Conservation (phyloP, 2,329 filamentous ascomycete species). For the Aspergillus bombycis region DNA sequence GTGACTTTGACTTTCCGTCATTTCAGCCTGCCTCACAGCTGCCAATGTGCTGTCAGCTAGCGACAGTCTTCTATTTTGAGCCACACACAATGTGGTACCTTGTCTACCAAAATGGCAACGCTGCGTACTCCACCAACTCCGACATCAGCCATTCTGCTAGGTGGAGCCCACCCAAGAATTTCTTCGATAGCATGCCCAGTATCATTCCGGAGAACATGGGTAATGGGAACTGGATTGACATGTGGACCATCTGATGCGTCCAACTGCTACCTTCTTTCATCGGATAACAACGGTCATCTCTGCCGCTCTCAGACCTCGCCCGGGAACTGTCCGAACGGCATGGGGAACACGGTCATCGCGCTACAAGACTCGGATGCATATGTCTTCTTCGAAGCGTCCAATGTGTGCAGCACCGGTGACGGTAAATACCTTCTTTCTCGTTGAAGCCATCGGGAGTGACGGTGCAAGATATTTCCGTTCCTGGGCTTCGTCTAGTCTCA, state of each 20-base stretch:
- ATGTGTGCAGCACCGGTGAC: conserved; percentile 3
- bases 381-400: conserved; percentile 6
- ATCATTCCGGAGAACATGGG: conserved; percentile 8
- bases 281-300: conserved; percentile 10
- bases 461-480: conserved; percentile 8
- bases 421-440: conserved; percentile 7
- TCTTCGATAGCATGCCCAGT: conserved; percentile 2
- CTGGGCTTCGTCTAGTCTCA: conserved; percentile 2
- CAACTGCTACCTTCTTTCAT: conserved; percentile 7
- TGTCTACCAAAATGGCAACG: conserved; percentile 10
- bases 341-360: conserved; percentile 10
- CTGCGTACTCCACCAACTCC: conserved; percentile 10
- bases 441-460: conserved; percentile 7
- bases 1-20: no score
- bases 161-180: conserved; percentile 9
- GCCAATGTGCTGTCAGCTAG: no score
- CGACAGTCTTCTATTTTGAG: conserved; percentile 4
- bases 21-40: no score
- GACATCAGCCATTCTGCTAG: conserved; percentile 8
- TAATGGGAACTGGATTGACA: conserved; percentile 6
- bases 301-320: conserved; percentile 6
- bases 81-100: conserved; percentile 11
- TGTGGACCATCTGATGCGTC: conserved; percentile 9
- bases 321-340: conserved; percentile 6
- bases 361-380: conserved; percentile 1